Conservation (phyloP, 768 basidiomycete species). For the Hemileccinum rubropunctum region DNA sequence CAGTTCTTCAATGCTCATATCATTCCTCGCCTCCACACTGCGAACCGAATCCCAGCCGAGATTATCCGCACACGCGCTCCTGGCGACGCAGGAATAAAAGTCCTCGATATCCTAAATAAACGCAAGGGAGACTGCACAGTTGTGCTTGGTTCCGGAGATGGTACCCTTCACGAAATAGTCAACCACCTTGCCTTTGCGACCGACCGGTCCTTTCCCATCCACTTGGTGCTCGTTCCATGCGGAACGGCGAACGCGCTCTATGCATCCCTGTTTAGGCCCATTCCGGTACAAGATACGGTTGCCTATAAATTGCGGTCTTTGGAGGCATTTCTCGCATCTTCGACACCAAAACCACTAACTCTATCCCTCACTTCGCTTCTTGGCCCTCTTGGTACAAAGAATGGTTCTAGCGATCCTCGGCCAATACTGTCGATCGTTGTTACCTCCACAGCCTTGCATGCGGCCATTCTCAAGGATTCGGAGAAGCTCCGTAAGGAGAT, state of each 20-base stretch:
- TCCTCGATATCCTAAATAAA: conserved; percentile 40
- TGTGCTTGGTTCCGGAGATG: conserved; percentile 82
- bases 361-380: conserved; percentile 52
- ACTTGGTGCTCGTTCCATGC: conserved; percentile 60
- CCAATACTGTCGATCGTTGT: conserved; percentile 71
- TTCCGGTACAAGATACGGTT: conserved; percentile 20
- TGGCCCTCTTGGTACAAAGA: conserved; percentile 18
- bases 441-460: conserved; percentile 82
- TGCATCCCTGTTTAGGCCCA: conserved; percentile 66
- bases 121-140: conserved; percentile 39
- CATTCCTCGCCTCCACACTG: conserved; percentile 52
- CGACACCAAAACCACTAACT: conserved; percentile 42
- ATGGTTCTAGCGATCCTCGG: conserved; percentile 12
- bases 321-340: conserved; percentile 44
- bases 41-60: conserved; percentile 32
- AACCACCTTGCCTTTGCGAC: conserved; percentile 44
- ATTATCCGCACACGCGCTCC: conserved; percentile 48
- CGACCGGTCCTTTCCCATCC: conserved; percentile 26
- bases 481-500: conserved; percentile 65
- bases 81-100: conserved; percentile 53
- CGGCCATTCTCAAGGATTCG: conserved; percentile 79
- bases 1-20: conserved; percentile 59
- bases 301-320: conserved; percentile 56
- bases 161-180: conserved; percentile 88
- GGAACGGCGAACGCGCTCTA: conserved; percentile 96